Conservation (phyloP, 345 rosid genomes). For the Atalantia buxifolia region DNA sequence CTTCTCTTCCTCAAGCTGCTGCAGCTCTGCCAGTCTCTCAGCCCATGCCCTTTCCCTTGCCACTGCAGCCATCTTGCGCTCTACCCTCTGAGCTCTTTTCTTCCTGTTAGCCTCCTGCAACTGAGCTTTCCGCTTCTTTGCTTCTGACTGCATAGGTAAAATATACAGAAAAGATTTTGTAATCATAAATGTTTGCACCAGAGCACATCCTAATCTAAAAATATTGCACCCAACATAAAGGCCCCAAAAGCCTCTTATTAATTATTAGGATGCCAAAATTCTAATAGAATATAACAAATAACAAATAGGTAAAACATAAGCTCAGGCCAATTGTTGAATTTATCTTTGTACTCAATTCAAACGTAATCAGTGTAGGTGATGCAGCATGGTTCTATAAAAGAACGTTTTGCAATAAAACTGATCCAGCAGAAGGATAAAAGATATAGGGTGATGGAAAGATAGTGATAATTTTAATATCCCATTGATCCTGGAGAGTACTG, state of each 20-base stretch:
- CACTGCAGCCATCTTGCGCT: slow-evolving; percentile 83
- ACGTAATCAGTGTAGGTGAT: background rate
- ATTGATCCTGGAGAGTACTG: no score
- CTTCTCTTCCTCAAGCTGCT: slow-evolving; percentile 74
- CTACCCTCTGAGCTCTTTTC: slow-evolving; percentile 56
- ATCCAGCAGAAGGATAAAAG: no score
- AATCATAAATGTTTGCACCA: background rate
- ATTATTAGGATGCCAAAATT: background rate
- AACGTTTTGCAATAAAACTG: no score
- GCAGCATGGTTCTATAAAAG: no score
- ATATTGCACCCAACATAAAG: background rate
- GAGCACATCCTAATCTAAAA: background rate
- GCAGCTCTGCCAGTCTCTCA: slow-evolving; percentile 66
- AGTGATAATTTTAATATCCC: no score
- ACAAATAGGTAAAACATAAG: background rate
- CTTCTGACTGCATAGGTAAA: slow-evolving; percentile 62
- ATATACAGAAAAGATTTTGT: background rate
- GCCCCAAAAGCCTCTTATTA: background rate
- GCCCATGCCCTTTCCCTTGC: slow-evolving; percentile 94
- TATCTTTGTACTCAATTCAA: background rate
- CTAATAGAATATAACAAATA: background rate
- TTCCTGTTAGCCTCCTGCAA: slow-evolving; percentile 78
- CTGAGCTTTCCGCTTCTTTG: slow-evolving; percentile 82
- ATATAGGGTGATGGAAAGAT: no score
- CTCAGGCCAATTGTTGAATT: background rate